These are phyloP conservation scores for Wickerhamiella infanticola DNA, from an alignment of 1,139 yeast species.

Conservation along the genomic window DNA sequence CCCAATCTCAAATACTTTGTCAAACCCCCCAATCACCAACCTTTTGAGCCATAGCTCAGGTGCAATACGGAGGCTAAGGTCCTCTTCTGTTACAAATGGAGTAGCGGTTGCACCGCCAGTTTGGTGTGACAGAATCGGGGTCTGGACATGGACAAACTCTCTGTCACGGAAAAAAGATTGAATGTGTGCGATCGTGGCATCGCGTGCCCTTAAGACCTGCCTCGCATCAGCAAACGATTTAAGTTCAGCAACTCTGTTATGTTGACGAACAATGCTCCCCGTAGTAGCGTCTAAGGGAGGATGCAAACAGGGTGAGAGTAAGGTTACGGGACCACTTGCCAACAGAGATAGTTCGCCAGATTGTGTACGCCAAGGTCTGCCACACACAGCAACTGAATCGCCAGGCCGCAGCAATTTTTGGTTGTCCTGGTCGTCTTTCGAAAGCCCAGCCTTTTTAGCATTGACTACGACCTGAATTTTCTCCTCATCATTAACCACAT, in stretches of 20 bases:
- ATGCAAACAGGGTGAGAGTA: constrained; percentile 55
- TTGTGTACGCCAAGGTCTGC: constrained; percentile 59
- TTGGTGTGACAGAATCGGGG: constrained; percentile 60
- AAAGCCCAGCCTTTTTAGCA: constrained; percentile 26
- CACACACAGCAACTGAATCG: constrained; percentile 50
- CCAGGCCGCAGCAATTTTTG: constrained; percentile 47
- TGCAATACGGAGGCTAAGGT: constrained; percentile 63
- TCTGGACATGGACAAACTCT: constrained; percentile 70
- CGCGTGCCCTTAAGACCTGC: constrained; percentile 38
- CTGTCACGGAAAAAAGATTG: constrained; percentile 37
- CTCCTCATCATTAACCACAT: constrained; percentile 41
- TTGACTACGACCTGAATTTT: constrained; percentile 48
- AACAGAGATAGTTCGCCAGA: constrained; percentile 68
- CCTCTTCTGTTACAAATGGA: constrained; percentile 47
- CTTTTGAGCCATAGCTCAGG: constrained; percentile 91
- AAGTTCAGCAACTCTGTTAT: constrained; percentile 62
- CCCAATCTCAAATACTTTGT: constrained; percentile 76
- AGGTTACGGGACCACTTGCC: constrained; percentile 31
- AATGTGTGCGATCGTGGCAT: constrained; percentile 37
- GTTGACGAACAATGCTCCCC: constrained; percentile 45
- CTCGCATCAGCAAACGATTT: constrained; percentile 40
- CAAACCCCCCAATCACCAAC: constrained; percentile 69
- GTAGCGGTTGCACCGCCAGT: constrained; percentile 83
- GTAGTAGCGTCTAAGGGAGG: constrained; percentile 46
- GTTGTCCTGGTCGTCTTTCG: constrained; percentile 25